A percentile compares a stretch with the other conserved stretches of the same genome.
Evolutionary conservation across 73 alveolate species (phyloP).

Genomic region (Paramecium primaurelia): DNA sequence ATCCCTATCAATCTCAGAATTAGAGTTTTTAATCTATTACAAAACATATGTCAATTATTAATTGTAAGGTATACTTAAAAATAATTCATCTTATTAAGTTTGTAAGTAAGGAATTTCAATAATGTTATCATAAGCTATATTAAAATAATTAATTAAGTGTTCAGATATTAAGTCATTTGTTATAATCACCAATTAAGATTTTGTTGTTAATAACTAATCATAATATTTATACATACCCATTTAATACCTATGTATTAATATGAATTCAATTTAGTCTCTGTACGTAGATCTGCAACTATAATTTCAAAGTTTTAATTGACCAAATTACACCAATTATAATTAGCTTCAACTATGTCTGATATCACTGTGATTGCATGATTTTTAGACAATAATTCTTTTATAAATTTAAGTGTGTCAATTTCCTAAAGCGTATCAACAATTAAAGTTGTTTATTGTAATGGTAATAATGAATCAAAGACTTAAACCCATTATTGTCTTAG

Average conservation of each 20-base stretch:
- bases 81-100: neutral
- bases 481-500: neutral
- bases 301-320: neutral
- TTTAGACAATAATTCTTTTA: conserved; percentile 1
- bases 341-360: neutral
- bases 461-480: neutral
- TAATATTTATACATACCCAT: neutral
- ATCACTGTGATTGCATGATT: neutral
- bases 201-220: neutral
- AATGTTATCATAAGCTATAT: neutral
- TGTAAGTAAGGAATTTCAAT: neutral
- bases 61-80: neutral
- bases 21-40: neutral
- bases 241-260: neutral
- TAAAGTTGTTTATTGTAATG: neutral
- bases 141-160: neutral
- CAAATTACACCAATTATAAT: neutral
- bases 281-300: neutral
- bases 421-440: neutral
- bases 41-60: neutral
- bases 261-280: neutral
- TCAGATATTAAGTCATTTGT: neutral
- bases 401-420: neutral
- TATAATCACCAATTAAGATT: neutral
- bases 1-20: neutral